Conservation (phyloP, 495 filamentous ascomycete species). For the Podospora anserina region DNA sequence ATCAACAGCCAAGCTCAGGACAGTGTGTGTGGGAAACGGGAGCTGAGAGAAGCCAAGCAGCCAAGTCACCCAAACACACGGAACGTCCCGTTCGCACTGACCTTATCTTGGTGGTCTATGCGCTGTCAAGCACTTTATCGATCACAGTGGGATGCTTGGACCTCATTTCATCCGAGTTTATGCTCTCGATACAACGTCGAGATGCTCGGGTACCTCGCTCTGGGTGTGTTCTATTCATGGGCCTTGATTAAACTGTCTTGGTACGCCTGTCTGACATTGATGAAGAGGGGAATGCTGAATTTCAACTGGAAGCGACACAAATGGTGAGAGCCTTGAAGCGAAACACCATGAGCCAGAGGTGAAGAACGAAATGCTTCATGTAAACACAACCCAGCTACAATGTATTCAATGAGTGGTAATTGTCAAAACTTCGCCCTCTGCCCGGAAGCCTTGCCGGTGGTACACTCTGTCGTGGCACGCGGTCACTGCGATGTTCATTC, state of each 20-base stretch:
- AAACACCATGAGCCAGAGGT: no score
- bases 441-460: no score
- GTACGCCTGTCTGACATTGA: no score
- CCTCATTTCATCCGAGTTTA: not conserved
- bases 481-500: no score
- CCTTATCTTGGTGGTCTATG: not conserved
- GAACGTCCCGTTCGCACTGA: constrained; percentile 12
- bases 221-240: not conserved
- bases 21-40: not conserved
- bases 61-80: constrained; percentile 4
- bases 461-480: no score
- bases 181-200: not conserved
- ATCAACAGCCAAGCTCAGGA: not conserved
- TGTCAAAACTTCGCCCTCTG: no score
- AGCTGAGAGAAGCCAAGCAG: not conserved
- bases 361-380: no score
- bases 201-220: not conserved
- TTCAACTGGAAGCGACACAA: no score
- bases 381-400: no score
- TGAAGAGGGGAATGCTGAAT: no score
- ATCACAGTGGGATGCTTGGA: not conserved
- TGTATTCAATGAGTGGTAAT: no score
- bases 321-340: no score
- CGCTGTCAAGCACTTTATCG: not conserved
- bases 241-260: not conserved